Conservation (phyloP, 805 yeast species). For the Candida pseudofarinosa region DNA sequence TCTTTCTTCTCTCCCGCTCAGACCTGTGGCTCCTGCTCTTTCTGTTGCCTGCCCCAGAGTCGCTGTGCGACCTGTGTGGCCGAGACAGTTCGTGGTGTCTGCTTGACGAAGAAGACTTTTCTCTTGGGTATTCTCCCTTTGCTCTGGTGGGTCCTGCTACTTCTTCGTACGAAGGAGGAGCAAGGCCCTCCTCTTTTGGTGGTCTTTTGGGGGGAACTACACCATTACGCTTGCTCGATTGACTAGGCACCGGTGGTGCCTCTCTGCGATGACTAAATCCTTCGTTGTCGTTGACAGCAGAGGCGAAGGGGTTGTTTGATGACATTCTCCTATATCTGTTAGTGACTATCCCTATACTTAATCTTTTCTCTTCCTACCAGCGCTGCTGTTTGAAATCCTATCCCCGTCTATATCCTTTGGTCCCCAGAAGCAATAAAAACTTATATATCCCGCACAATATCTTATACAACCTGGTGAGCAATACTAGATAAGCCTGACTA, state of each 20-base stretch:
- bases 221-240: conserved; percentile 2
- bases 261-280: conserved; percentile 35
- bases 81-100: conserved; percentile 16
- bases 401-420: too few species aligned
- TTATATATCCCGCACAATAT: too few species aligned
- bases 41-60: conserved; percentile 6
- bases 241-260: conserved; percentile 30
- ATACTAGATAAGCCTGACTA: neutral
- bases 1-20: conserved; percentile 17
- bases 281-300: conserved; percentile 38
- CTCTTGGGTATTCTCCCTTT: conserved; percentile 49
- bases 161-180: conserved; percentile 71
- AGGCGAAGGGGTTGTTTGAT: conserved; percentile 53
- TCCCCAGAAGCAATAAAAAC: too few species aligned
- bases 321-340: conserved; percentile 26
- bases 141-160: conserved; percentile 50
- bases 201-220: conserved; percentile 23
- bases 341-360: conserved; percentile 9
- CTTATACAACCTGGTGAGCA: neutral
- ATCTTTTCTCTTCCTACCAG: too few species aligned
- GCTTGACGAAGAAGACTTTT: conserved; percentile 31
- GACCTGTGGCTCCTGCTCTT: conserved; percentile 12
- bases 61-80: conserved; percentile 18
- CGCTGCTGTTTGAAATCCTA: too few species aligned
- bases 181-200: conserved; percentile 23